These are phyloP conservation scores for Fusarium multiceps DNA, from an alignment of 2,329 filamentous ascomycete genomes.

Conservation along the genomic window DNA sequence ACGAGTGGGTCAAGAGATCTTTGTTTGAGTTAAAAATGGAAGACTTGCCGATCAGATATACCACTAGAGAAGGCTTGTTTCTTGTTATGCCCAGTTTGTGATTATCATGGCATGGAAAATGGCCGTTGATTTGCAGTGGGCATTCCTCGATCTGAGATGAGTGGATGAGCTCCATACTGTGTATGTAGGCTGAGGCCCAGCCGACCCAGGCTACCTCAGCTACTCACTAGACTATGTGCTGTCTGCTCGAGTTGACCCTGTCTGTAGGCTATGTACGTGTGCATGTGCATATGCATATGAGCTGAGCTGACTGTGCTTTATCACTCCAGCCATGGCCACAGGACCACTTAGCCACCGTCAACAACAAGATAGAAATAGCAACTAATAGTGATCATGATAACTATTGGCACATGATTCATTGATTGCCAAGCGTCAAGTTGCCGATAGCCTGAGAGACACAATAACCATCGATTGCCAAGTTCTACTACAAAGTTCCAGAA, in stretches of 20 bases:
- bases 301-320: constrained; percentile 9
- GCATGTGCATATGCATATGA: background rate
- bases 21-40: constrained; percentile 21
- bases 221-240: background rate
- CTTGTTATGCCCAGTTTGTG: background rate
- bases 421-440: constrained; percentile 1
- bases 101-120: background rate
- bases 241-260: background rate
- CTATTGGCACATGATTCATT: constrained; percentile 5
- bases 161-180: constrained; percentile 3
- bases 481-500: constrained; percentile 9
- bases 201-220: background rate
- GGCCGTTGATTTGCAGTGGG: background rate
- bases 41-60: constrained; percentile 22
- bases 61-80: constrained; percentile 18
- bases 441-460: background rate
- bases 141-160: constrained; percentile 12
- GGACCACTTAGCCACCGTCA: background rate
- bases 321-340: background rate
- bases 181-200: background rate
- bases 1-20: constrained; percentile 21
- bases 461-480: constrained; percentile 10
- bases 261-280: constrained; percentile 3
- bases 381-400: background rate
- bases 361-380: background rate